These are phyloP conservation scores for Poronia punctata DNA, from an alignment of 495 filamentous ascomycete species.

Conservation along the genomic window DNA sequence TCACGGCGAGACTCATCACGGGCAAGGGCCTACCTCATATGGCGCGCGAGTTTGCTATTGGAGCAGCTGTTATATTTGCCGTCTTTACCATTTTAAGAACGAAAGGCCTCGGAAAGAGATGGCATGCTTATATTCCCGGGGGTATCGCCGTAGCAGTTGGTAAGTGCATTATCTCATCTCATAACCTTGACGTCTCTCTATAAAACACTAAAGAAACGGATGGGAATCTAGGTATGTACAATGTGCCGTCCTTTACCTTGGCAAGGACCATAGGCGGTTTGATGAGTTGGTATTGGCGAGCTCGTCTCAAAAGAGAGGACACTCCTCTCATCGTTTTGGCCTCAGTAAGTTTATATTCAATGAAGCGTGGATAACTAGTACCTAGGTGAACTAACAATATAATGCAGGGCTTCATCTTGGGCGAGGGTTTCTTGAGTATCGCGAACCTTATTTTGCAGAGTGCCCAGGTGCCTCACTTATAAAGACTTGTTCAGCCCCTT, in stretches of 20 bases:
- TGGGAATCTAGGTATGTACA: slow-evolving; percentile 73
- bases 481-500: neutral
- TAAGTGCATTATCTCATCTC: slow-evolving; percentile 25
- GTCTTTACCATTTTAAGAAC: slow-evolving; percentile 62
- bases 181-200: neutral
- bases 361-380: neutral
- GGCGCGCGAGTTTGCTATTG: slow-evolving; percentile 69
- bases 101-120: slow-evolving; percentile 36
- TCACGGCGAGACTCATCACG: slow-evolving; percentile 89
- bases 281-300: slow-evolving; percentile 74
- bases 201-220: slow-evolving; percentile 14
- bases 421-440: slow-evolving; percentile 91
- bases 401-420: slow-evolving; percentile 71
- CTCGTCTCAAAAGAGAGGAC: slow-evolving; percentile 43
- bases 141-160: slow-evolving; percentile 92
- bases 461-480: slow-evolving; percentile 69
- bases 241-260: slow-evolving; percentile 90
- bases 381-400: slow-evolving; percentile 3
- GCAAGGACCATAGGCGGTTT: slow-evolving; percentile 81
- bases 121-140: slow-evolving; percentile 66
- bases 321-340: slow-evolving; percentile 53
- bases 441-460: slow-evolving; percentile 82
- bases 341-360: slow-evolving; percentile 34
- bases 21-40: slow-evolving; percentile 80
- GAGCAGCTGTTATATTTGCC: slow-evolving; percentile 63